Percentiles rank a stretch among this genome's conserved stretches.
These are phyloP conservation scores for Escallonia herrerae DNA, from an alignment of 129 eudicot species.

Conservation along the genomic window DNA sequence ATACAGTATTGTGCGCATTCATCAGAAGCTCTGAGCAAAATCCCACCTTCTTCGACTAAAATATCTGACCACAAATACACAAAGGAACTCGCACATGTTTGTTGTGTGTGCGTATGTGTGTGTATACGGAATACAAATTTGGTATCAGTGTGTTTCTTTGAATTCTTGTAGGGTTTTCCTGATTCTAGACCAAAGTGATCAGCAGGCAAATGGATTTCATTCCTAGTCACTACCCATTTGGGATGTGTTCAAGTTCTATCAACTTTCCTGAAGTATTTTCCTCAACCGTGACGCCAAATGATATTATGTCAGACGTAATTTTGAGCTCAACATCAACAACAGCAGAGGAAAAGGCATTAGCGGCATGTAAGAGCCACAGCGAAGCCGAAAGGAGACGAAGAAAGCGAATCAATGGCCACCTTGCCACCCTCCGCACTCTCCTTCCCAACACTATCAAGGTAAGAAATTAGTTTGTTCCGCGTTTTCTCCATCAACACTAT, in stretches of 20 bases:
- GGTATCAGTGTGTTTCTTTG: neutral
- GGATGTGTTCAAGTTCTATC: constrained; percentile 28
- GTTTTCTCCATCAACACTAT: too few species aligned
- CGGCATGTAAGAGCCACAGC: constrained; percentile 63
- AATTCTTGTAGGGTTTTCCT: neutral
- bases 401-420: constrained; percentile 66
- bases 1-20: too few species aligned
- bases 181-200: neutral
- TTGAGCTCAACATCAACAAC: constrained; percentile 20
- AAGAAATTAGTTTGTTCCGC: too few species aligned
- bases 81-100: too few species aligned
- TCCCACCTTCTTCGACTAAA: too few species aligned
- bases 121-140: neutral
- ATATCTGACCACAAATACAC: too few species aligned
- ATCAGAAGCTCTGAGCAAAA: too few species aligned
- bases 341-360: constrained; percentile 34
- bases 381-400: constrained; percentile 77
- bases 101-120: neutral
- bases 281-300: constrained; percentile 4
- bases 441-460: constrained; percentile 70
- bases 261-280: constrained; percentile 18
- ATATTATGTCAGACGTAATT: constrained; percentile 3
- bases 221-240: constrained; percentile 37
- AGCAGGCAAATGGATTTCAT: constrained; percentile 30
- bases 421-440: constrained; percentile 74